Evolutionary conservation across 768 basidiomycete genomes (phyloP), one percentile per base, ranked within the genome.

Genomic region (Fomitopsis serialis): DNA sequence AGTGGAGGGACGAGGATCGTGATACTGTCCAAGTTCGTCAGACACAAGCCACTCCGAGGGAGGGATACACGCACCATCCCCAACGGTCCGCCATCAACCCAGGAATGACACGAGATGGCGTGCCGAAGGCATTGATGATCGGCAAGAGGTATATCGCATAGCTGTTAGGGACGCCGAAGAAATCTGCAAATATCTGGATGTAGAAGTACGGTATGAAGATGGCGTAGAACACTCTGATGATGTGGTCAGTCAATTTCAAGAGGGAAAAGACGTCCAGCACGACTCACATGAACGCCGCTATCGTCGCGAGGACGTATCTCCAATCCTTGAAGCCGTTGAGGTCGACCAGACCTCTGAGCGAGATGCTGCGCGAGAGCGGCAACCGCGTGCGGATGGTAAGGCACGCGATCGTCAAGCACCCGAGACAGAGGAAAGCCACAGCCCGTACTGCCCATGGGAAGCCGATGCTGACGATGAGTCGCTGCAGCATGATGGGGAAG

Each of bases 401-500:
- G 35, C 63, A 64, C 1, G 68, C 54, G 10, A 65, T 52, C 23
- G 52, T 48, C 11, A 66, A 61, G 50, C 62, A 64, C 2, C 40
- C 61, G 21, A 68, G 52, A 11, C 61, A 61, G 17, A 69, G 48
- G 50, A 71, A 67, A 21, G 63, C 67, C 21, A 58, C 54, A 25
- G 64, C 54, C 22, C 69, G 65, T 8, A 67, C 63, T 5, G 69
- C 67, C 68, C 68, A 69, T 10, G 57, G 56, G 42, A 68, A 68
- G 1, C 65, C 66, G 37, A 67, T 32, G 8, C 23, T 34, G 2
- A 58, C 48, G 34, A 64, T 58, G 47, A 81, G 65, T 48, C 75
- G 74, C 56, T 80, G 78, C 3, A 81, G 69, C 54, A 82, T 68
- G 36, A 81, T 70, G 3, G 81, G 81, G 57, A 78, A 78, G 17